A percentile compares a stretch with the other conserved stretches of the same genome.
phyloP scores from a whole-genome alignment of 140 eudicot genomes.

The Stevia rebaudiana region DNA sequence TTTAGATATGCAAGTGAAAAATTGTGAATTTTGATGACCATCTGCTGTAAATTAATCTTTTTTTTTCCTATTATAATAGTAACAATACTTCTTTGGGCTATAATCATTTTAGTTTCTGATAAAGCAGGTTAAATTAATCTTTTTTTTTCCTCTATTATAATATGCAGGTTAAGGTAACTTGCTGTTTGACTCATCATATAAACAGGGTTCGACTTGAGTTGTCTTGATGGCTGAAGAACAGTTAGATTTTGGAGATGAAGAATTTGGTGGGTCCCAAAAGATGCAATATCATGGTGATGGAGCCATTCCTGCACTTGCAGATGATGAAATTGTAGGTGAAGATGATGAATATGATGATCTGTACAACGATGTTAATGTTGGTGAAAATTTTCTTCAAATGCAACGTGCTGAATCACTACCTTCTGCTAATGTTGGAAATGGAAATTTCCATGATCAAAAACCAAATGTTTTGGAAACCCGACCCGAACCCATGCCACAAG shows the following conservation, averaged over 20 bases:
- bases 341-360: slow-evolving; percentile 91
- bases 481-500: slow-evolving; percentile 15
- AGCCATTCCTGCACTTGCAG: slow-evolving; percentile 91
- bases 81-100: not conserved
- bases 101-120: not conserved
- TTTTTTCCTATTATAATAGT: no score
- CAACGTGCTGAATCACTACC: slow-evolving; percentile 57
- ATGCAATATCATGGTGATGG: slow-evolving; percentile 80
- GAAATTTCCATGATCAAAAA: slow-evolving; percentile 54
- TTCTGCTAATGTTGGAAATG: slow-evolving; percentile 42
- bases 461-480: slow-evolving; percentile 23
- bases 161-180: slow-evolving; percentile 32
- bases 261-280: slow-evolving; percentile 70
- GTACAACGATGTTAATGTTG: slow-evolving; percentile 92
- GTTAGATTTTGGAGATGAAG: slow-evolving; percentile 78
- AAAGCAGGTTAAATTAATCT: not conserved
- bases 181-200: not conserved
- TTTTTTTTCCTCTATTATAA: not conserved
- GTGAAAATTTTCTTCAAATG: slow-evolving; percentile 76
- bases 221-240: slow-evolving; percentile 71
- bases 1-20: not conserved
- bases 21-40: not conserved
- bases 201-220: slow-evolving; percentile 17
- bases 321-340: slow-evolving; percentile 72
- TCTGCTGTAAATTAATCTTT: not conserved